A percentile compares a stretch with the other conserved stretches of the same genome.
phyloP scores from a whole-genome alignment of 129 eudicot genomes.

The Mikania micrantha region DNA sequence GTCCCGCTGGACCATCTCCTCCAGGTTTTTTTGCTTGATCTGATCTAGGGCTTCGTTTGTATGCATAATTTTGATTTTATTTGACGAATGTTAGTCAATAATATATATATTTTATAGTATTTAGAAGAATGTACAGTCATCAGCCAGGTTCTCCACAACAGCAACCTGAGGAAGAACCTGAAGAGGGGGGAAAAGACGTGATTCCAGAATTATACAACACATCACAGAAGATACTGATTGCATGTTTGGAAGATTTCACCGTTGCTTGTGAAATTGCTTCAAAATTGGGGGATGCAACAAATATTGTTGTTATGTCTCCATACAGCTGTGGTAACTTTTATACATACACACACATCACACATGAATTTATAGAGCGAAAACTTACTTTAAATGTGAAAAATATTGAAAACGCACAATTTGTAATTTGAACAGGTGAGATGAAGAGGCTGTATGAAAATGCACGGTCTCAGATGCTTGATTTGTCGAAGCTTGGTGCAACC shows the following conservation, averaged over 20 bases:
- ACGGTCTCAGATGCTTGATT: background rate
- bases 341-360: background rate
- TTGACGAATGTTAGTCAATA: too few relatives aligned
- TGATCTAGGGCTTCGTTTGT: too few relatives aligned
- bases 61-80: too few relatives aligned
- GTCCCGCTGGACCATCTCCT: too few relatives aligned
- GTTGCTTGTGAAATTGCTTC: background rate
- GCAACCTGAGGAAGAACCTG: background rate
- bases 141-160: too few relatives aligned
- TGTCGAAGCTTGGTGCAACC: background rate
- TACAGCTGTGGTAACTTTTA: background rate
- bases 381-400: too few relatives aligned
- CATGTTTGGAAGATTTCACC: background rate
- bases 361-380: background rate
- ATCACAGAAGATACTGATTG: background rate
- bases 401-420: background rate
- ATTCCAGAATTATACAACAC: background rate
- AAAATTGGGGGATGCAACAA: background rate
- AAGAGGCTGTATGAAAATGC: background rate
- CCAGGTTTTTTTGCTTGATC: too few relatives aligned
- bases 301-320: background rate
- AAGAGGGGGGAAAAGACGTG: background rate
- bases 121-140: too few relatives aligned
- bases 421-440: background rate
- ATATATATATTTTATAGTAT: too few relatives aligned